Conservation (phyloP, 345 rosid species). For the Populus tremula region DNA sequence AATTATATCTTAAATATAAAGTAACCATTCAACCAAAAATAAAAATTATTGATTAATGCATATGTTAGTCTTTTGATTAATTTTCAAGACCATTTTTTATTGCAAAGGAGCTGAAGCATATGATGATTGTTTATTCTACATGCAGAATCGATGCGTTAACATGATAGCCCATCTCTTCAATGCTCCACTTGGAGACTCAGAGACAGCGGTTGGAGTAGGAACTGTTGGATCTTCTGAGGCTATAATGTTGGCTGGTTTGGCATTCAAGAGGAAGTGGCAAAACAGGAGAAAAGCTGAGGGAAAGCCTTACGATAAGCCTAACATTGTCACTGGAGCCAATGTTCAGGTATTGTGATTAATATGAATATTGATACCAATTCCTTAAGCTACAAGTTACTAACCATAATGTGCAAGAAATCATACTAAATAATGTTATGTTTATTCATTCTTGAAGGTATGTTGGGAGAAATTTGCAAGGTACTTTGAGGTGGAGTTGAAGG, state of each 20-base stretch:
- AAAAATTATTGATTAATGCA: too few relatives aligned
- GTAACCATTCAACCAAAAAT: too few relatives aligned
- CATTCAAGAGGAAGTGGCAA: constrained; percentile 36
- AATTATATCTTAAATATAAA: too few relatives aligned
- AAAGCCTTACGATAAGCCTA: constrained; percentile 26
- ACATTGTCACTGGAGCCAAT: constrained; percentile 35
- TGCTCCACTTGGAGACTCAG: constrained; percentile 32
- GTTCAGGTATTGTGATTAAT: constrained; percentile 17
- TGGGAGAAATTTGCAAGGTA: constrained; percentile 35
- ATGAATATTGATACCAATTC: background rate
- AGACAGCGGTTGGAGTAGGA: constrained; percentile 31
- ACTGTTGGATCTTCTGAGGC: constrained; percentile 36
- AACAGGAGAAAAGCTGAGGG: constrained; percentile 26
- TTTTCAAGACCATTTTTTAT: background rate
- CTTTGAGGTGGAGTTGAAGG: constrained; percentile 33
- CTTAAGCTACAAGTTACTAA: background rate
- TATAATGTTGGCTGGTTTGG: constrained; percentile 34
- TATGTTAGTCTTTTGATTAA: too few relatives aligned
- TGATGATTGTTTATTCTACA: background rate
- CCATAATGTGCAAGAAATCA: background rate
- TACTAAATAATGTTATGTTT: background rate
- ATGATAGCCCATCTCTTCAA: constrained; percentile 31
- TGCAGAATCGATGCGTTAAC: constrained; percentile 35
- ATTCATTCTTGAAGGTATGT: constrained; percentile 8
- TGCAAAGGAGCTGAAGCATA: background rate